These are phyloP conservation scores for Diaporthe sp. DNA, from an alignment of 2,329 filamentous ascomycete genomes.

Conservation along the genomic window DNA sequence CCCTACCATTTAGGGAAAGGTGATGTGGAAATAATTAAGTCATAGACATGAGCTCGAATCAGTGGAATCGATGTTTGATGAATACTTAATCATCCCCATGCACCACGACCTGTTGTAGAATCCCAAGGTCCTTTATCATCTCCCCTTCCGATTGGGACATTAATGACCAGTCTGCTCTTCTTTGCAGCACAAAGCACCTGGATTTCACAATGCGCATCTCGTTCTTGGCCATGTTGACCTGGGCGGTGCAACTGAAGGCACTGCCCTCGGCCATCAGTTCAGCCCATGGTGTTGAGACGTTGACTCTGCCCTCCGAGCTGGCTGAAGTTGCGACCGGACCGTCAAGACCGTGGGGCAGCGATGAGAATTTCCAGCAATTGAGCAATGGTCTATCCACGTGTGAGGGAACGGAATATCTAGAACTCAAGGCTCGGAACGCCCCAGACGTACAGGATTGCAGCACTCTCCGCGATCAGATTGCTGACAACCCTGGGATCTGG, in stretches of 20 bases:
- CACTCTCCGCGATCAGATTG: neutral
- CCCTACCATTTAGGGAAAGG: neutral
- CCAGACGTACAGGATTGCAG: neutral
- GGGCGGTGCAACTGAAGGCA: neutral
- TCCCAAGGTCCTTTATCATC: neutral
- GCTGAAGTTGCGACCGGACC: neutral
- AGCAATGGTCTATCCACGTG: neutral
- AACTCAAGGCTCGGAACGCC: neutral
- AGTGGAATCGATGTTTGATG: neutral
- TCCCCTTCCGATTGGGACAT: neutral
- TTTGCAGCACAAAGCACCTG: neutral
- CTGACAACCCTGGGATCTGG: neutral
- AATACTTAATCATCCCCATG: neutral
- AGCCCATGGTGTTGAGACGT: neutral
- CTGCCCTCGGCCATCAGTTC: neutral
- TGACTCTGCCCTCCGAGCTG: neutral
- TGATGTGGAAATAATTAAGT: neutral
- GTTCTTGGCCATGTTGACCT: neutral
- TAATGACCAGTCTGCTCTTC: neutral
- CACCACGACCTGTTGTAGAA: neutral
- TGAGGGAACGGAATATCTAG: neutral
- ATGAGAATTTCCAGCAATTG: neutral
- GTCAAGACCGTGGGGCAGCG: neutral
- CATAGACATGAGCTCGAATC: neutral
- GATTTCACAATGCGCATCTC: neutral